Conservation (phyloP, 495 filamentous ascomycete species). For the Amniculicola lignicola region DNA sequence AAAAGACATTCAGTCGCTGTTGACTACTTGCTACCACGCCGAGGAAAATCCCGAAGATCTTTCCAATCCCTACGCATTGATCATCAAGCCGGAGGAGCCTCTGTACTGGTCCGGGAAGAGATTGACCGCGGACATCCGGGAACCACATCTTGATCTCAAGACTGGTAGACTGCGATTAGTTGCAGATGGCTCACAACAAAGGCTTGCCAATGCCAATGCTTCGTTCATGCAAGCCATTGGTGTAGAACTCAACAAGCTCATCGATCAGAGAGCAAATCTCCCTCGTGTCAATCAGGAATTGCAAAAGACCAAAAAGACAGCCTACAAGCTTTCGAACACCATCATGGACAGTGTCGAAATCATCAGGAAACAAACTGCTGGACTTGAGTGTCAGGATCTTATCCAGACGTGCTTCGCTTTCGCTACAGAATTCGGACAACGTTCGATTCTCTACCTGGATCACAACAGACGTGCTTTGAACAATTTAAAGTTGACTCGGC, state of each 20-base stretch:
- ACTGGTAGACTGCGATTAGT: conserved; percentile 82
- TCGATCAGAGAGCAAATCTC: conserved; percentile 90
- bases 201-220: conserved; percentile 71
- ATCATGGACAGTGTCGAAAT: conserved; percentile 99
- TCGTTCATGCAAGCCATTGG: conserved; percentile 73
- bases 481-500: conserved; percentile 85
- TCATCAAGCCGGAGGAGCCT: conserved; percentile 75
- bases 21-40: conserved; percentile 83
- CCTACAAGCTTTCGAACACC: conserved; percentile 94
- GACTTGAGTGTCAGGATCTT: conserved; percentile 86
- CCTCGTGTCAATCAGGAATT: conserved; percentile 86
- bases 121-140: conserved; percentile 64
- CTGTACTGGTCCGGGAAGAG: conserved; percentile 80
- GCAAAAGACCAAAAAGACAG: conserved; percentile 92
- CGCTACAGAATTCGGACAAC: conserved; percentile 94
- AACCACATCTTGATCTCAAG: conserved; percentile 81
- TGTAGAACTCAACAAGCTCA: conserved; percentile 77
- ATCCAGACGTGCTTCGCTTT: conserved; percentile 99
- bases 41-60: conserved; percentile 67
- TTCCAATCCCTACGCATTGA: conserved; percentile 73
- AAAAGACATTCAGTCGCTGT: conserved; percentile 75
- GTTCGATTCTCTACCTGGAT: conserved; percentile 90
- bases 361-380: conserved; percentile 78
- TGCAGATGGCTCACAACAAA: conserved; percentile 78
- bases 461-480: conserved; percentile 91